Evolutionary conservation across 2,329 filamentous ascomycete genomes (phyloP).

Genomic region (Decorospora gaudefroyi): DNA sequence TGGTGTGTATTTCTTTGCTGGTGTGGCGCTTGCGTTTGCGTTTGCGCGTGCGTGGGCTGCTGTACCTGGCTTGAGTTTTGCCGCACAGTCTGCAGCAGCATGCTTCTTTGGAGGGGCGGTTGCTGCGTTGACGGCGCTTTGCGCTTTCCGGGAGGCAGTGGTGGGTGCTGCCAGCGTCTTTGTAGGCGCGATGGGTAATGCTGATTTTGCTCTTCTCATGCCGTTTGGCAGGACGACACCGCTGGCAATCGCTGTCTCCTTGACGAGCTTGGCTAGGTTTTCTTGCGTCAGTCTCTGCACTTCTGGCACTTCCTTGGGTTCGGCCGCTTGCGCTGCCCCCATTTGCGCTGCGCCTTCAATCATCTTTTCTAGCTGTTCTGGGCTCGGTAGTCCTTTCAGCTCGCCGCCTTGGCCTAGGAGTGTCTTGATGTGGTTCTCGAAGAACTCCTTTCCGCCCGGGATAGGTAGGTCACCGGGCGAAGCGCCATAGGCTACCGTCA

Average conservation of each 20-base stretch:
- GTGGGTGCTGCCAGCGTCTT: conserved; percentile 28
- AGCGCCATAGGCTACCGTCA: conserved; percentile 52
- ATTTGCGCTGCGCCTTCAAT: conserved; percentile 44
- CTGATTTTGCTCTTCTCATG: conserved; percentile 36
- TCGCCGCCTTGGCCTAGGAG: conserved; percentile 39
- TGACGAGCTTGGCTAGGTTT: conserved; percentile 45
- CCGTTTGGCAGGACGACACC: conserved; percentile 42
- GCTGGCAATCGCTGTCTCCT: conserved; percentile 46
- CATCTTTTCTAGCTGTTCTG: conserved; percentile 46
- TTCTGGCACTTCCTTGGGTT: conserved; percentile 30
- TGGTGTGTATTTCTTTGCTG: conserved; percentile 20
- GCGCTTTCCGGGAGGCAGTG: conserved; percentile 25
- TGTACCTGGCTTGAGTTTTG: conserved; percentile 13
- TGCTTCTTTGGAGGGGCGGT: conserved; percentile 20
- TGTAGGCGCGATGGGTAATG: conserved; percentile 32
- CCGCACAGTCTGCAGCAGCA: conserved; percentile 4
- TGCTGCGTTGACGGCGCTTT: conserved; percentile 31
- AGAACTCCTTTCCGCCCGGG: conserved; percentile 43
- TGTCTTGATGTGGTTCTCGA: conserved; percentile 44
- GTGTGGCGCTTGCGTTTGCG: conserved; percentile 6
- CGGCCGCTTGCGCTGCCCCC: conserved; percentile 39
- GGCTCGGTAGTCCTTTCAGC: conserved; percentile 41
- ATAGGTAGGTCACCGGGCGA: conserved; percentile 43
- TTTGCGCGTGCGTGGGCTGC: conserved; percentile 17
- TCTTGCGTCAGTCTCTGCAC: conserved; percentile 45